Base-by-base conservation (phyloP, 257 asterid genomes). In the Ilex asprella region DNA sequence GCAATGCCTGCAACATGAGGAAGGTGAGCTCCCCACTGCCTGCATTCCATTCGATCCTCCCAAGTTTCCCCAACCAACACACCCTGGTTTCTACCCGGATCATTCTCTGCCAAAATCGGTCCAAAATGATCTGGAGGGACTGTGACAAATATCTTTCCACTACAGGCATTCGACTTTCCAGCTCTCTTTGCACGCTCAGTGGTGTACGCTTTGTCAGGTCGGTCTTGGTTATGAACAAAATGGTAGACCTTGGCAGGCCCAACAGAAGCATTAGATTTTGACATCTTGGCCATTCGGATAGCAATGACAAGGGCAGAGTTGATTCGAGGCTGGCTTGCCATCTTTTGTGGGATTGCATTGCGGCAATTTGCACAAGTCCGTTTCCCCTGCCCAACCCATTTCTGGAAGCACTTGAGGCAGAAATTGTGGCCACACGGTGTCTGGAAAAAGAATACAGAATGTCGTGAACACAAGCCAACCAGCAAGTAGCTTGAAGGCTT, bases 11-110 rank as follows among this genome's bases (percentile, higher is more conserved):
- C 91, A 69, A 91, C 91, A 61, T 84, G 98, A 7, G 87, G 87
- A 60, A 91, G 86, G 79, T 91, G 98, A 52, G 89, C 95, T 10
- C 98, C 98, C 98, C 98, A 91, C 70, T 91, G 96, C 81, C 98
- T 82, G 67, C 94, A 87, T 62, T 86, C 95, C 85, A 88, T 81
- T 68, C 96, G 71, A 74, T 88, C 94, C 67, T 78, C 94, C 96
- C 96, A 91, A 16, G 78, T 76, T 64, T 91, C 96, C 16, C 98
- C 98, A 59, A 91, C 98, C 79, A 86, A n/a, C 13, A 91, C 89
- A 21, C 98, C 98, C 67, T 12, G 67, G 1, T 78, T 86, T 59
- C 95, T 70, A 30, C 49, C 71, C 0, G 96, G 98, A 66, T 91
- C 98, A 73, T 84, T 66, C 61, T 84, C 95, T 0, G 85, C 83